Percentiles rank a stretch among this genome's conserved stretches.
Conservation (phyloP, 495 filamentous ascomycete genomes). For the Chlorociboria aeruginascens region DNA sequence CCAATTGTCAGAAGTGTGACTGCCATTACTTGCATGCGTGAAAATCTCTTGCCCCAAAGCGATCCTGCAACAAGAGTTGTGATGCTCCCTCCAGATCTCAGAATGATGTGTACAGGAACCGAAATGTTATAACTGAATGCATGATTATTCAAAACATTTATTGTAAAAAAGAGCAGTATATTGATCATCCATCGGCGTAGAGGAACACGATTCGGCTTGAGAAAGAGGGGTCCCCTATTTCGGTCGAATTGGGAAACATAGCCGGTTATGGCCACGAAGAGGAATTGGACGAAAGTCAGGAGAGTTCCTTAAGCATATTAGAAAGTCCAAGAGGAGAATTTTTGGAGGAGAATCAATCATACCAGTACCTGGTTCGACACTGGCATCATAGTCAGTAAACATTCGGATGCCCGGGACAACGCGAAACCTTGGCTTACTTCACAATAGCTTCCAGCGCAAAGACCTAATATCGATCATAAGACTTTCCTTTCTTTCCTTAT, state of each 20-base stretch:
- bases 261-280: constrained; percentile 67
- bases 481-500: constrained; percentile 8
- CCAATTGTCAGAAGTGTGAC: constrained; percentile 76
- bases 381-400: constrained; percentile 20
- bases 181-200: constrained; percentile 75
- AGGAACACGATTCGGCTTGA: constrained; percentile 70
- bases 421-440: constrained; percentile 44
- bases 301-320: constrained; percentile 50
- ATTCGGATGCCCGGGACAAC: neutral
- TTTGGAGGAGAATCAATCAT: constrained; percentile 12
- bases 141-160: constrained; percentile 94
- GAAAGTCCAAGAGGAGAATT: constrained; percentile 5
- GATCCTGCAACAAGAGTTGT: constrained; percentile 84
- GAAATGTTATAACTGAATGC: constrained; percentile 95
- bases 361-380: constrained; percentile 51
- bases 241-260: constrained; percentile 60
- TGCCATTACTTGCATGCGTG: constrained; percentile 60
- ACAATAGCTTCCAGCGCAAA: constrained; percentile 94
- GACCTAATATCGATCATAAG: constrained; percentile 39
- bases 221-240: constrained; percentile 47
- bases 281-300: constrained; percentile 89
- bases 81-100: constrained; percentile 88
- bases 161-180: constrained; percentile 80
- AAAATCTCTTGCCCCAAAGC: constrained; percentile 75
- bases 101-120: constrained; percentile 92